Conservation (phyloP, 257 asterid species). For the Cinchona pubescens region DNA sequence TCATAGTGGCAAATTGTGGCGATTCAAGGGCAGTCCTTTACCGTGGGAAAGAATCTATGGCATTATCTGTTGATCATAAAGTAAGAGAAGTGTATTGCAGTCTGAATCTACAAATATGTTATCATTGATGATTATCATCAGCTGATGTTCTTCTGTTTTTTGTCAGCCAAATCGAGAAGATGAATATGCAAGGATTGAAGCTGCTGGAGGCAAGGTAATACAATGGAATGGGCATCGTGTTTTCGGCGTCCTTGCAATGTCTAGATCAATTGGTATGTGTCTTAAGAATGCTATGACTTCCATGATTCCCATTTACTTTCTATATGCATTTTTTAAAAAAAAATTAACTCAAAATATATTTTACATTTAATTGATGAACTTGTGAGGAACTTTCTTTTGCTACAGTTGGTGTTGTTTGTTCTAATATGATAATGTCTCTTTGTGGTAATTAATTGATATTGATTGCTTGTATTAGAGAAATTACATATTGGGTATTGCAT, state of each 20-base stretch:
- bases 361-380: slow-evolving; percentile 2
- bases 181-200: slow-evolving; percentile 88
- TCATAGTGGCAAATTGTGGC: slow-evolving; percentile 86
- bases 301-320: background rate
- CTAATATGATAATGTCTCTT: background rate
- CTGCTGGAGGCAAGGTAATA: slow-evolving; percentile 96
- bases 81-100: slow-evolving; percentile 32
- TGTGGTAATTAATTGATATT: background rate
- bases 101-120: background rate
- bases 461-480: background rate
- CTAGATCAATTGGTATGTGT: slow-evolving; percentile 85
- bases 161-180: slow-evolving; percentile 87
- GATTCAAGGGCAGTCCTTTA: slow-evolving; percentile 96
- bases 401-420: background rate
- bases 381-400: background rate
- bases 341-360: too few species aligned
- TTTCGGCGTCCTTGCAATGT: slow-evolving; percentile 97
- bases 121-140: background rate
- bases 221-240: slow-evolving; percentile 99
- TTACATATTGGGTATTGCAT: background rate
- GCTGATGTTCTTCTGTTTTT: slow-evolving; percentile 21
- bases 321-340: too few species aligned
- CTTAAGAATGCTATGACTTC: slow-evolving; percentile 3
- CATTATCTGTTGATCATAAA: slow-evolving; percentile 84
- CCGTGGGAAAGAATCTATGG: slow-evolving; percentile 79